phyloP scores from a whole-genome alignment of 768 basidiomycete species.

The Sporobolomyces pararoseus region DNA sequence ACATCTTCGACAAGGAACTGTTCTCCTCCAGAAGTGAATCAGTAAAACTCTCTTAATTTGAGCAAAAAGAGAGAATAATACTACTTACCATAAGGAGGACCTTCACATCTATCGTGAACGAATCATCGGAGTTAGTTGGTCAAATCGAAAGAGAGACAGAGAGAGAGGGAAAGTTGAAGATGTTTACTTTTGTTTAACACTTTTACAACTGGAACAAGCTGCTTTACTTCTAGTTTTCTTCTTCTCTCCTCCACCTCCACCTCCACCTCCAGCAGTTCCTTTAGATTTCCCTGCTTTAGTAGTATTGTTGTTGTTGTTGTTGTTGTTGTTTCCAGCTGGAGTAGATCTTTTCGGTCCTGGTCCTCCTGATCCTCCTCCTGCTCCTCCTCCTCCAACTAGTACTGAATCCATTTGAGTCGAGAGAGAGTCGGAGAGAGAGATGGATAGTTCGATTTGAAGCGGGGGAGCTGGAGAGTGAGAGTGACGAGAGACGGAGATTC shows the following conservation, averaged over 20 bases:
- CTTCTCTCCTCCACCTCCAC: conserved; percentile 6
- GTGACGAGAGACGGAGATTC: neutral
- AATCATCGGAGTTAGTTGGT: neutral
- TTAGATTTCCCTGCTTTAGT: neutral
- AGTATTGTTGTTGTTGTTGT: neutral
- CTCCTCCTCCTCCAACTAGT: no score
- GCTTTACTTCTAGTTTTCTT: conserved; percentile 39
- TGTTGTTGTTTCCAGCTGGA: no score
- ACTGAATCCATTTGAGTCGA: no score
- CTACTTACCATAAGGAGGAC: conserved; percentile 29
- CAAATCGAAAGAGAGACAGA: no score
- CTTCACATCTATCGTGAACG: conserved; percentile 40
- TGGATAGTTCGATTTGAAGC: no score
- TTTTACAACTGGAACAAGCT: conserved; percentile 36
- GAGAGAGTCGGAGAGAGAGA: no score
- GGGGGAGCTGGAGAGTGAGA: neutral
- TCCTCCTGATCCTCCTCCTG: no score
- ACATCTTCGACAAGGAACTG: conserved; percentile 41
- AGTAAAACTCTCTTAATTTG: neutral
- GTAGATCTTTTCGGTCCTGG: no score
- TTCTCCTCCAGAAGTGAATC: no score
- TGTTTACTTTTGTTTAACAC: conserved; percentile 33
- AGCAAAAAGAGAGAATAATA: no score
- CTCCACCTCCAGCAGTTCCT: neutral
- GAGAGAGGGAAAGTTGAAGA: neutral